phyloP scores from a whole-genome alignment of 108 stramenopile species.

The Stephanodiscus minutulus region DNA sequence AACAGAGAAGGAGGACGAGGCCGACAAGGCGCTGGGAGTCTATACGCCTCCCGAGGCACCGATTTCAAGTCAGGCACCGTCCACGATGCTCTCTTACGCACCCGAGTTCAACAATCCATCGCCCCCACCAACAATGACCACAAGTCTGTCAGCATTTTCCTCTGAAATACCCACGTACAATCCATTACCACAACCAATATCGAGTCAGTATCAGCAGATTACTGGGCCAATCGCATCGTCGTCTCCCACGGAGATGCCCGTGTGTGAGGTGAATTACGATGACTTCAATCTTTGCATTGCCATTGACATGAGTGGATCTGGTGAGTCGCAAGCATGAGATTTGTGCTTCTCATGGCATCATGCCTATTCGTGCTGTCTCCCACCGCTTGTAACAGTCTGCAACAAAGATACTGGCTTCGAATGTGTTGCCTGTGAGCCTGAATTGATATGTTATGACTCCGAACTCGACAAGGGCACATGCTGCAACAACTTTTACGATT shows the following conservation, averaged over 20 bases:
- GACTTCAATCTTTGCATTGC: conserved; percentile 48
- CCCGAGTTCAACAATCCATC: conserved; percentile 1
- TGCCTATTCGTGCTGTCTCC: neutral
- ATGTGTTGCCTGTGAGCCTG: conserved; percentile 32
- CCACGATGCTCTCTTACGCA: no score
- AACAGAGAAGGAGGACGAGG: neutral
- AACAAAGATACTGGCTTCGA: conserved; percentile 23
- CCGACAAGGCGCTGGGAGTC: neutral
- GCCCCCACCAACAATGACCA: neutral
- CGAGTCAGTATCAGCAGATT: neutral
- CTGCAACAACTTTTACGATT: conserved; percentile 33
- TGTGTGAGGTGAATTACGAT: conserved; percentile 16
- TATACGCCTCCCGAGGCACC: neutral
- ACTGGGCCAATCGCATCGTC: no score
- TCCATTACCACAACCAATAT: neutral
- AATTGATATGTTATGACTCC: conserved; percentile 13
- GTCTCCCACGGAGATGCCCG: conserved; percentile 12
- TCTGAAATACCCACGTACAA: no score
- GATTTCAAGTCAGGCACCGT: neutral
- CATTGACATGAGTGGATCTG: conserved; percentile 42
- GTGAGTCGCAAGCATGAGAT: neutral
- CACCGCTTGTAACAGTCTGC: neutral
- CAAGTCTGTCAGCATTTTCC: no score
- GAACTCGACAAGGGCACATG: conserved; percentile 13
- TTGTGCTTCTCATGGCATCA: neutral